Evolutionary conservation across 371 early-diverging fungal genomes (phyloP).

Genomic region (Aphelidium insulamus): DNA sequence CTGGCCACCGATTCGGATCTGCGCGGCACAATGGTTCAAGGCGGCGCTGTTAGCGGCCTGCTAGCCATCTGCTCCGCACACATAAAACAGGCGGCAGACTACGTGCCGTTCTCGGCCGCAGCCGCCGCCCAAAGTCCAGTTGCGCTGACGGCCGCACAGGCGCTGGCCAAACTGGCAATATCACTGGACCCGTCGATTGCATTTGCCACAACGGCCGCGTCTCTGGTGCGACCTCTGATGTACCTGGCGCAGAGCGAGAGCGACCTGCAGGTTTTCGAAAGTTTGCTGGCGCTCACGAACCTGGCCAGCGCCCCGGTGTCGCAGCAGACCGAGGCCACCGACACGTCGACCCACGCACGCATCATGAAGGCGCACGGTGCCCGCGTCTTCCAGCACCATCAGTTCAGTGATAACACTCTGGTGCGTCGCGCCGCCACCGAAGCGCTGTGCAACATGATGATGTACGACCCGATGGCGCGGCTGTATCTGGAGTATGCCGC

Average conservation of each 20-base stretch:
- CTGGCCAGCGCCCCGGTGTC: slow-evolving; percentile 23
- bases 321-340: not conserved
- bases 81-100: slow-evolving; percentile 5
- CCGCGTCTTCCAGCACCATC: slow-evolving; percentile 40
- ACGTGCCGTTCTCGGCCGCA: slow-evolving; percentile 2
- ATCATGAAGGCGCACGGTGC: slow-evolving; percentile 20
- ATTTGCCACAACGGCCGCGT: slow-evolving; percentile 34
- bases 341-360: slow-evolving; percentile 2
- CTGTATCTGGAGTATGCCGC: slow-evolving; percentile 21
- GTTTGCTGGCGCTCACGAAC: slow-evolving; percentile 78
- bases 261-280: slow-evolving; percentile 63
- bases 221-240: slow-evolving; percentile 35
- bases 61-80: slow-evolving; percentile 10
- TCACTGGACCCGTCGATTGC: slow-evolving; percentile 68
- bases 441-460: slow-evolving; percentile 77
- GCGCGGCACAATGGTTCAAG: slow-evolving; percentile 60
- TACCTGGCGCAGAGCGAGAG: slow-evolving; percentile 23
- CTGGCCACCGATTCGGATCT: slow-evolving; percentile 39
- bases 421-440: slow-evolving; percentile 85
- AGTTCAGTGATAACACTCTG: slow-evolving; percentile 51
- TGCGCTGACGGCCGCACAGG: slow-evolving; percentile 34
- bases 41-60: slow-evolving; percentile 45
- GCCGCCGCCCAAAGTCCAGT: slow-evolving; percentile 5
- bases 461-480: slow-evolving; percentile 51
- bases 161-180: slow-evolving; percentile 74